Percentiles rank a stretch among this genome's conserved stretches.
phyloP scores from a whole-genome alignment of 371 early-diverging fungal genomes.

The Circinella umbellata region DNA sequence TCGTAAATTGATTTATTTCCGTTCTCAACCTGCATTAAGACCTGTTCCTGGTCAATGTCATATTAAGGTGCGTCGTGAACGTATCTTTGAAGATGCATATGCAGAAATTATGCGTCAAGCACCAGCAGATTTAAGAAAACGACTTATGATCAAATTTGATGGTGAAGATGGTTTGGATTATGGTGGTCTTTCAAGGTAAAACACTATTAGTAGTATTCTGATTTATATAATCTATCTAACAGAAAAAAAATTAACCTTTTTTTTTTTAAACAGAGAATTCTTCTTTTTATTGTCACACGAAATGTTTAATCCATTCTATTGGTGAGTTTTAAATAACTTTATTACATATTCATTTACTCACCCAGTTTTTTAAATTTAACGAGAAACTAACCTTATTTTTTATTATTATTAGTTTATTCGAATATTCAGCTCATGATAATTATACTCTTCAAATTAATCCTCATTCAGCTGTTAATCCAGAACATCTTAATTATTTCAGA shows the following conservation, averaged over 20 bases:
- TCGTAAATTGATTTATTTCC: constrained; percentile 93
- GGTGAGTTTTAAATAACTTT: constrained; percentile 48
- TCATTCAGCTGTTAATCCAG: constrained; percentile 95
- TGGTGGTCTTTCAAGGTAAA: constrained; percentile 94
- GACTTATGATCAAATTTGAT: constrained; percentile 96
- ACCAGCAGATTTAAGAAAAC: constrained; percentile 89
- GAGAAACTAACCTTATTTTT: not conserved
- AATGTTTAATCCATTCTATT: constrained; percentile 98
- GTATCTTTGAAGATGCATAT: constrained; percentile 95
- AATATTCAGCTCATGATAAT: constrained; percentile 96
- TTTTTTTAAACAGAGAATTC: constrained; percentile 83
- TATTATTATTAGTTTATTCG: constrained; percentile 76
- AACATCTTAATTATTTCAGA: constrained; percentile 97
- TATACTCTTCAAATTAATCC: constrained; percentile 97
- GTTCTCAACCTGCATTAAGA: constrained; percentile 90
- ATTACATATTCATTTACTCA: not conserved
- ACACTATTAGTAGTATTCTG: not conserved
- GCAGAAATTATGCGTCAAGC: constrained; percentile 90
- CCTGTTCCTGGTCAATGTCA: constrained; percentile 94
- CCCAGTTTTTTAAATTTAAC: not conserved
- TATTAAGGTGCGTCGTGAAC: constrained; percentile 85
- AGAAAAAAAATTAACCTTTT: too few species aligned
- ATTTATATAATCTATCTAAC: too few species aligned
- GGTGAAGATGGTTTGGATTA: constrained; percentile 99
- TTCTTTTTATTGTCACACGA: constrained; percentile 96